Conservation (phyloP, 768 basidiomycete genomes). For the Tylopilus sp. region DNA sequence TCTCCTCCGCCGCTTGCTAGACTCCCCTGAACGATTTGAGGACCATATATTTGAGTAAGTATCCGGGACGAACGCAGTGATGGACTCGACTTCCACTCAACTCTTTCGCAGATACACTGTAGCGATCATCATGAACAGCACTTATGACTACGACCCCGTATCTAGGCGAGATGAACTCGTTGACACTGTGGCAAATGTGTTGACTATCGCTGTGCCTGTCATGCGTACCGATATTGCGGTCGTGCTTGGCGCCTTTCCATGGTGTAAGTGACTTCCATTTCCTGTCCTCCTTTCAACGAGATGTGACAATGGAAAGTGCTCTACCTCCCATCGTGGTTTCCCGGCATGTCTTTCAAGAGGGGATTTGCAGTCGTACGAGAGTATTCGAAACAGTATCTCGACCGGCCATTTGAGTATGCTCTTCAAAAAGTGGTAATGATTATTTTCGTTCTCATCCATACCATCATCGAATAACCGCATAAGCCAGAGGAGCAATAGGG, state of each 20-base stretch:
- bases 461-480: too few species aligned
- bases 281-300: too few species aligned
- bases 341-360: neutral
- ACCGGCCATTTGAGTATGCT: neutral
- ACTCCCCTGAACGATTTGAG: too few species aligned
- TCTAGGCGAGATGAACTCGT: neutral
- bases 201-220: neutral
- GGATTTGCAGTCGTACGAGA: neutral
- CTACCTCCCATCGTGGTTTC: neutral
- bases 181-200: neutral
- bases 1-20: too few species aligned
- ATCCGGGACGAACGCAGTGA: too few species aligned
- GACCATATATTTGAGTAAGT: too few species aligned
- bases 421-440: too few species aligned
- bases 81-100: too few species aligned
- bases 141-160: constrained; percentile 5
- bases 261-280: neutral
- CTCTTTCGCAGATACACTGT: constrained; percentile 10
- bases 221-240: neutral
- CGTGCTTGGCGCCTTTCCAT: neutral
- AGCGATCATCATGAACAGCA: neutral
- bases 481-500: too few species aligned
- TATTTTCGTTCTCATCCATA: too few species aligned
- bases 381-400: neutral
- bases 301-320: too few species aligned